Conservation (phyloP, 305 asterid genomes). For the Fraxinus dipetala region DNA sequence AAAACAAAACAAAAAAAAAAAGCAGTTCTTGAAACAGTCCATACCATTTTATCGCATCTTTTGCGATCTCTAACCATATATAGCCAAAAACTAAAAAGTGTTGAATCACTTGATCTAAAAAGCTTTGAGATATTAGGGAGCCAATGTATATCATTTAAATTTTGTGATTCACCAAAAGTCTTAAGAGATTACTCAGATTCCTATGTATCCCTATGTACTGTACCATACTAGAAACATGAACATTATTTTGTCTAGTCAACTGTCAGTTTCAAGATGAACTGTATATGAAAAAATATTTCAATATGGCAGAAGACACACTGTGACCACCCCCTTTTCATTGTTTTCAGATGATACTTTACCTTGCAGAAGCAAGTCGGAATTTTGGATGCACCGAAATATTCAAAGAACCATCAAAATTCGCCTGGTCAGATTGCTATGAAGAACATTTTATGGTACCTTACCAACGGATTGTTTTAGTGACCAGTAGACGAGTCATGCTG, state of each 20-base stretch:
- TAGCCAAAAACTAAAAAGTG: background rate
- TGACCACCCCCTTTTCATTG: slow-evolving; percentile 21
- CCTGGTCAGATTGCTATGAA: slow-evolving; percentile 87
- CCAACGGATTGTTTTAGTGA: slow-evolving; percentile 79
- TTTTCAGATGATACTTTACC: slow-evolving; percentile 77
- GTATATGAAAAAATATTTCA: slow-evolving; percentile 1
- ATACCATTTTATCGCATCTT: background rate
- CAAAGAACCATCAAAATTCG: slow-evolving; percentile 96
- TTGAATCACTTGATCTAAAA: background rate
- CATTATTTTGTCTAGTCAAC: background rate
- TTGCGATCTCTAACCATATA: background rate
- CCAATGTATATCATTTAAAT: background rate
- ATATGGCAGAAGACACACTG: slow-evolving; percentile 13
- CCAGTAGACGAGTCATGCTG: slow-evolving; percentile 80
- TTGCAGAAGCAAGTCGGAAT: slow-evolving; percentile 93
- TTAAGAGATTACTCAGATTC: background rate
- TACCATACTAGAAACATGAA: slow-evolving; percentile 13
- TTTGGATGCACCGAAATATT: slow-evolving; percentile 96
- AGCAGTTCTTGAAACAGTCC: background rate
- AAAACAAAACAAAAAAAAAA: too few relatives aligned
- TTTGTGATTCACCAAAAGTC: background rate
- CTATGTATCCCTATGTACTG: background rate
- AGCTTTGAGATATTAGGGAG: background rate
- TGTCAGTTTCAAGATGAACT: slow-evolving; percentile 1
- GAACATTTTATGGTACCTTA: slow-evolving; percentile 81